Evolutionary conservation across 495 filamentous ascomycete species (phyloP), one percentile per base, ranked within the genome.

Genomic region (Xylaria castorea): DNA sequence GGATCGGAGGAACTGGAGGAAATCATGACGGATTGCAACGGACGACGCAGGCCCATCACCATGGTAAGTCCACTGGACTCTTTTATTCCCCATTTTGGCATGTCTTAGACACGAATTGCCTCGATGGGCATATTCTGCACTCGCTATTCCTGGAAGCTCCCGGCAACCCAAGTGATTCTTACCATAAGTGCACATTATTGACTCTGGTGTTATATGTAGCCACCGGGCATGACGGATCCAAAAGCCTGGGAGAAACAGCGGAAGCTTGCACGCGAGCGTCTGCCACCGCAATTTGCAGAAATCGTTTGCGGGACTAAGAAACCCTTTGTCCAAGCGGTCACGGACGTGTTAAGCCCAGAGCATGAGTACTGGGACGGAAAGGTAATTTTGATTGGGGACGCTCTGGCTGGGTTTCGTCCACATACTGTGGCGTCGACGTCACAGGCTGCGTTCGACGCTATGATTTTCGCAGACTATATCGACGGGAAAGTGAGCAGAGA

Each of bases 311-410:
- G 79, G 25, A 86, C 85, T 0, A 76, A 80, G 71, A 74, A 77
- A 46, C 87, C 88, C 0, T 90, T 89, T 74, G 83, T 89, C 9
- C 87, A 89, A 72, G 85, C 83, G 0, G 85, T 89, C 20, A 89
- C 86, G 14, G 87, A 90, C 67, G 84, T 86, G 16, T 75, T 87
- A 9, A 81, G 80, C 34, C 81, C 85, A 0, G 67, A 80, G 42
- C 79, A 84, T 53, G 79, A 83, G 65, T 89, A 85, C 66, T 71
- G 86, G 25, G 75, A 76, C 66, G 87, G 84, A 0, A 87, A 84
- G 74, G 80, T 90, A 1, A 78, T 89, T 40, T 75, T 90, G 44
- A 79, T 89, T 7, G 88, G 88, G 27, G 89, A 91, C 77, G 88
- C 88, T 40, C 69, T 89, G 16, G 87, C 86, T 0, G 84, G 84